A percentile compares a stretch with the other conserved stretches of the same genome.
Evolutionary conservation across 257 asterid species (phyloP).

Genomic region (Rhazya stricta): DNA sequence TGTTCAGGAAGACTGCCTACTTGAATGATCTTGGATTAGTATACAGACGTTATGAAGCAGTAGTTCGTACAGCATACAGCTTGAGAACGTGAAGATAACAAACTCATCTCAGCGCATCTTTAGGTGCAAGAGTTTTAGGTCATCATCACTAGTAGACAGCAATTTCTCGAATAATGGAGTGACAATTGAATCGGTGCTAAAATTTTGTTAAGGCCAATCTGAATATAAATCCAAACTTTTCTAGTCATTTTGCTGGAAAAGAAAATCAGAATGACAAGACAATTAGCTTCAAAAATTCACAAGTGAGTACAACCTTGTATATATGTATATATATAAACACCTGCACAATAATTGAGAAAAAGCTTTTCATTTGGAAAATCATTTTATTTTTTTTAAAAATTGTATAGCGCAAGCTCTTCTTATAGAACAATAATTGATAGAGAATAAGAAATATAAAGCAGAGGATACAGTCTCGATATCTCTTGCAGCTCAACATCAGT

Average conservation of each 20-base stretch:
- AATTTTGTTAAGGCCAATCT: conserved; percentile 46
- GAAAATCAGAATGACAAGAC: neutral
- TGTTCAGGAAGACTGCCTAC: conserved; percentile 65
- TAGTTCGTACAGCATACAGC: neutral
- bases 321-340: neutral
- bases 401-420: neutral
- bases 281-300: neutral
- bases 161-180: conserved; percentile 60
- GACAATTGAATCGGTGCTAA: conserved; percentile 41
- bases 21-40: conserved; percentile 10
- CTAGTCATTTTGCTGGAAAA: neutral
- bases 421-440: neutral
- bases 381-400: too few relatives aligned
- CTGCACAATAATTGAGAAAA: neutral
- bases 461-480: conserved; percentile 58
- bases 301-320: neutral
- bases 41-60: neutral
- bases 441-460: conserved; percentile 3
- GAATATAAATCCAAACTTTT: too few relatives aligned
- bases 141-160: conserved; percentile 53
- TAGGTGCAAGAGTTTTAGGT: conserved; percentile 52
- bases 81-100: conserved; percentile 1
- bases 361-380: neutral
- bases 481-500: conserved; percentile 41
- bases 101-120: conserved; percentile 64